A percentile compares a stretch with the other conserved stretches of the same genome.
phyloP scores from a whole-genome alignment of 2,329 filamentous ascomycete species.

The Dryadomyces quercus-mongolicae region DNA sequence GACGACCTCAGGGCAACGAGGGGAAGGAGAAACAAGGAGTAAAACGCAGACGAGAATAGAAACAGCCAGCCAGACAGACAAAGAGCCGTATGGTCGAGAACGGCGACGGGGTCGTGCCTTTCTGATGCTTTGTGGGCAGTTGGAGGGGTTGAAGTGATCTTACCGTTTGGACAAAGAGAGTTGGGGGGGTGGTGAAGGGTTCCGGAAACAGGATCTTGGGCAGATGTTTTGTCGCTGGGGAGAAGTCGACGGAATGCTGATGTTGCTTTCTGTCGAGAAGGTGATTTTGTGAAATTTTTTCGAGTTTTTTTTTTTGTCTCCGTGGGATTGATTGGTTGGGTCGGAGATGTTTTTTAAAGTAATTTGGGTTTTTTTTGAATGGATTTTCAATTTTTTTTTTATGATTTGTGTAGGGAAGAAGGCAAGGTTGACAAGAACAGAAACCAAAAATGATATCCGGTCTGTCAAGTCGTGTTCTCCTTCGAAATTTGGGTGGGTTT shows the following conservation, averaged over 20 bases:
- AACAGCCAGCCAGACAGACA: neutral
- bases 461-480: constrained; percentile 23
- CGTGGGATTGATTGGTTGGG: constrained; percentile 8
- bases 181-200: neutral
- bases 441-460: constrained; percentile 45
- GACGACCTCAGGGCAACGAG: neutral
- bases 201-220: neutral
- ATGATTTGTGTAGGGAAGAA: constrained; percentile 35
- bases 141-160: neutral
- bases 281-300: constrained; percentile 1
- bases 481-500: constrained; percentile 28
- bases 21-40: neutral
- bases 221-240: neutral
- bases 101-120: neutral
- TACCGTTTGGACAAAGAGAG: neutral
- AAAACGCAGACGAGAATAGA: neutral
- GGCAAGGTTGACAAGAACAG: constrained; percentile 44
- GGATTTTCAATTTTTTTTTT: constrained; percentile 54
- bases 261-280: neutral
- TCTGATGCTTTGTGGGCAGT: neutral
- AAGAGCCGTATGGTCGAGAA: neutral
- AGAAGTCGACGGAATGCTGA: neutral
- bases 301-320: constrained; percentile 8
- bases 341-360: constrained; percentile 8
- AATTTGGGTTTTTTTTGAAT: constrained; percentile 29